A percentile compares a stretch with the other conserved stretches of the same genome.
These are phyloP conservation scores for Kurtzmaniella quercitrusa DNA, from an alignment of 1,139 yeast species.

Conservation along the genomic window DNA sequence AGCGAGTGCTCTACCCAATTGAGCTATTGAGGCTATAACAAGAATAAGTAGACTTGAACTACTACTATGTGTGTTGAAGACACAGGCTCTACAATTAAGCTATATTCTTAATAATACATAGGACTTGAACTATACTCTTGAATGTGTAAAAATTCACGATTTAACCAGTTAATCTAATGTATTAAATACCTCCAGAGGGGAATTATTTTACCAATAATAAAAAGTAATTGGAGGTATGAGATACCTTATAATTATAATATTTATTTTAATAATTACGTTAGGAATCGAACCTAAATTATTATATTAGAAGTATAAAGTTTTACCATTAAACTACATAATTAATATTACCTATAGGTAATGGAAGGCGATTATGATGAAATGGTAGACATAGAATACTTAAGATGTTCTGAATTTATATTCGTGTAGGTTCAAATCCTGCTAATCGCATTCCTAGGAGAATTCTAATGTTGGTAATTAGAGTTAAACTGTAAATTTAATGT, in stretches of 20 bases:
- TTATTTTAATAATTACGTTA: neutral
- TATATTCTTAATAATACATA: neutral
- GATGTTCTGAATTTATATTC: neutral
- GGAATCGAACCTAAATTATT: neutral
- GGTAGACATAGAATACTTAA: neutral
- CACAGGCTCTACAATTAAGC: constrained; percentile 1
- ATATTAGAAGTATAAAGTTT: neutral
- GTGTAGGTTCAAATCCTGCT: neutral
- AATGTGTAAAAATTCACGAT: constrained; percentile 1
- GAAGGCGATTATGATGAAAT: neutral
- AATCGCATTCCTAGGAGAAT: neutral
- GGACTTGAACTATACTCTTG: constrained; percentile 1
- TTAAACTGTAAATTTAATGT: neutral
- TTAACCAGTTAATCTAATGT: neutral
- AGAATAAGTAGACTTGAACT: neutral
- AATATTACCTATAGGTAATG: neutral
- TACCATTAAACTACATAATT: neutral
- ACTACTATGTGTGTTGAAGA: constrained; percentile 1
- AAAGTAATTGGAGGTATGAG: too few relatives aligned
- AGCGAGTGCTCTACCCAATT: neutral
- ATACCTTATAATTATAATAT: too few relatives aligned
- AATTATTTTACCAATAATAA: too few relatives aligned
- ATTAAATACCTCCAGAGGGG: neutral
- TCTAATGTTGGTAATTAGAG: too few relatives aligned
- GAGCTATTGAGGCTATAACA: neutral